Base-by-base conservation (phyloP, 805 yeast genomes). In the Nakazawaea anatomiae region DNA sequence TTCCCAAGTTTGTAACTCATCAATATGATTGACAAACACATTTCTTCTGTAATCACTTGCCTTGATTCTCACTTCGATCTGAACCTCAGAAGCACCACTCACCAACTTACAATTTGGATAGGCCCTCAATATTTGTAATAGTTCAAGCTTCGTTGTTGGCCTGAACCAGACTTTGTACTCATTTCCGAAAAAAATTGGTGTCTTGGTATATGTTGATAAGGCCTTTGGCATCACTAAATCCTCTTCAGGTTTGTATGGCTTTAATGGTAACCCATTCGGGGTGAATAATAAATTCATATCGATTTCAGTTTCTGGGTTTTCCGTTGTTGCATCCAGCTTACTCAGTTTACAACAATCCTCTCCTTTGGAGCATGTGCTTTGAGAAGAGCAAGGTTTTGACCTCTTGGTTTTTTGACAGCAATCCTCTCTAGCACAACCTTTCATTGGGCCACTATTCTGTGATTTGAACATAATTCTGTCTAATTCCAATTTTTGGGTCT, bases 51-150 rank as follows among this genome's bases (percentile, higher is more conserved):
- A 74, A 52, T 71, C 65, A 12, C 73, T 71, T 44, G 65, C 64
- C 54, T 72, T 72, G 57, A 73, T 68, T 52, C 73, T 72, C 31
- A 71, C 71, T 55, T 74, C 79, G 36, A 74, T 73, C 50, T 73
- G 78, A 39, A 74, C 67, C 54, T 74, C 79, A 4, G 76, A 71
- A 1, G 79, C 76, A 46, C 79, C 79, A 27, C 73, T 72, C 27
- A 74, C 75, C 28, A 74, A 43, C 54, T 74, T 74, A 10, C 69
- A 59, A 36, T 53, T 49, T 4, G 77, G 76, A 53, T 67, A 66
- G 48, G 57, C 57, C 40, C 57, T 46, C 47, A 66, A 62, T 32
- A 74, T 55, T 30, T 66, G 64, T 4, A 68, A 57, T 27, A 74
- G 61, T 56, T 74, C 72, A 14, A 55, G 54, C 41, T 70, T 66